These are phyloP conservation scores for Tylopilus balloui DNA, from an alignment of 768 basidiomycete species.

Conservation along the genomic window DNA sequence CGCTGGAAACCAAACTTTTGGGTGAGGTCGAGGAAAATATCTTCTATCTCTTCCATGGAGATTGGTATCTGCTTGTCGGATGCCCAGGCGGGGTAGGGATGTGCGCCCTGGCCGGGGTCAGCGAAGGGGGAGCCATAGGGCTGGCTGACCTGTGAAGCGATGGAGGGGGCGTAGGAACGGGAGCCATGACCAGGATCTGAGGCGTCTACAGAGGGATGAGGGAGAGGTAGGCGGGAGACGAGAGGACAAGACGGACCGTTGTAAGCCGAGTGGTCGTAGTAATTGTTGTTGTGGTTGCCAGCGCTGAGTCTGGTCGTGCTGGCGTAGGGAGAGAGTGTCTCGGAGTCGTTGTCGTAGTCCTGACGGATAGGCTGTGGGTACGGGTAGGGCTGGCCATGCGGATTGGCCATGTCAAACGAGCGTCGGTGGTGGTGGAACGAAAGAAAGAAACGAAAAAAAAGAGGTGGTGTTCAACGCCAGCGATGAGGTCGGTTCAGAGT, in stretches of 20 bases:
- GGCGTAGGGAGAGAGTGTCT: constrained; percentile 52
- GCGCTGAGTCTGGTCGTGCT: constrained; percentile 56
- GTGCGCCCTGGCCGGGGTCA: constrained; percentile 49
- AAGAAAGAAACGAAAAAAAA: constrained; percentile 10
- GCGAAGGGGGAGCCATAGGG: constrained; percentile 56
- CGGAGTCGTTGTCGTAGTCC: constrained; percentile 46
- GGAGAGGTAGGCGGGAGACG: not conserved
- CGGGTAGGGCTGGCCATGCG: constrained; percentile 37
- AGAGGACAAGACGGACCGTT: constrained; percentile 11
- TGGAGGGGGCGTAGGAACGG: constrained; percentile 52
- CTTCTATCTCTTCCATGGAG: constrained; percentile 97
- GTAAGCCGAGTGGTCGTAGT: constrained; percentile 27
- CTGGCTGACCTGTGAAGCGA: constrained; percentile 57
- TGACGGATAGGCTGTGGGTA: constrained; percentile 32
- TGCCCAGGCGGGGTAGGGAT: constrained; percentile 95
- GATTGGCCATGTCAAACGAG: constrained; percentile 34
- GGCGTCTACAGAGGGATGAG: constrained; percentile 10
- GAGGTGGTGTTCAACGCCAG: constrained; percentile 19
- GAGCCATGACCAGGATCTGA: constrained; percentile 31
- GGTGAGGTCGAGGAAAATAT: constrained; percentile 95
- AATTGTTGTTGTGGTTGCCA: constrained; percentile 34
- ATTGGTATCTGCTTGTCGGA: constrained; percentile 91
- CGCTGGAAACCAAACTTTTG: constrained; percentile 99
- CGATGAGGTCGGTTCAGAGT: constrained; percentile 12
- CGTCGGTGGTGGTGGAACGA: constrained; percentile 11